Conservation (phyloP, 371 early-diverging fungal genomes). For the Rhizopus delemar region DNA sequence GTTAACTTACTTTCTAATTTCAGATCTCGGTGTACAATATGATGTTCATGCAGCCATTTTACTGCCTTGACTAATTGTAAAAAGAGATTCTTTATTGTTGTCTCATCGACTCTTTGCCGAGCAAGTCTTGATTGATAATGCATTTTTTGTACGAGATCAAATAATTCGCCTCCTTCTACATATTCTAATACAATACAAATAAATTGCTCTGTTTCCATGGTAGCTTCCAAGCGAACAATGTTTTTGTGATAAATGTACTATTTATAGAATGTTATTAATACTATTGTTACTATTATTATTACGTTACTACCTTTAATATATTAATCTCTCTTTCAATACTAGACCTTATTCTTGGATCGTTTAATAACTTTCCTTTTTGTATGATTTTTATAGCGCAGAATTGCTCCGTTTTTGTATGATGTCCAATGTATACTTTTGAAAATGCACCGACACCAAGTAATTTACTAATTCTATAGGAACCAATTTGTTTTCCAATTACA, state of each 20-base stretch:
- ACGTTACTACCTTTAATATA: conserved; percentile 38
- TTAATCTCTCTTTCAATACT: conserved; percentile 53
- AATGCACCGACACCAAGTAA: conserved; percentile 52
- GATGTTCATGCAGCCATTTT: conserved; percentile 67
- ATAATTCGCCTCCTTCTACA: conserved; percentile 66
- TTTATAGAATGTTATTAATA: not conserved
- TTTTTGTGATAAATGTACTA: conserved; percentile 67
- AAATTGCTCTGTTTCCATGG: conserved; percentile 67
- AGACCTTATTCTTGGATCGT: conserved; percentile 43
- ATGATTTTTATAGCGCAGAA: conserved; percentile 48
- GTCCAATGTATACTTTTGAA: conserved; percentile 47
- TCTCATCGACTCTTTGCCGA: conserved; percentile 32
- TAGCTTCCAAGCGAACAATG: conserved; percentile 71
- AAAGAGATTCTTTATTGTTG: conserved; percentile 35
- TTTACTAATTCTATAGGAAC: conserved; percentile 31
- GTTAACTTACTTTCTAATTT: conserved; percentile 72
- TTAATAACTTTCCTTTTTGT: conserved; percentile 37
- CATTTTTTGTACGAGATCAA: conserved; percentile 60
- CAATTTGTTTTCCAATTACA: conserved; percentile 39
- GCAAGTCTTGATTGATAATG: conserved; percentile 22
- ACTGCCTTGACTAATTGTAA: conserved; percentile 63
- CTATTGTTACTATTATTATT: not conserved
- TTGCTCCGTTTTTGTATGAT: conserved; percentile 15
- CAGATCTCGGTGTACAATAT: conserved; percentile 77
- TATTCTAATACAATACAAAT: conserved; percentile 69